A percentile compares a stretch with the other conserved stretches of the same genome.
These are phyloP conservation scores for Rhododendron ferrugineum DNA, from an alignment of 148 eudicot genomes.

Conservation along the genomic window DNA sequence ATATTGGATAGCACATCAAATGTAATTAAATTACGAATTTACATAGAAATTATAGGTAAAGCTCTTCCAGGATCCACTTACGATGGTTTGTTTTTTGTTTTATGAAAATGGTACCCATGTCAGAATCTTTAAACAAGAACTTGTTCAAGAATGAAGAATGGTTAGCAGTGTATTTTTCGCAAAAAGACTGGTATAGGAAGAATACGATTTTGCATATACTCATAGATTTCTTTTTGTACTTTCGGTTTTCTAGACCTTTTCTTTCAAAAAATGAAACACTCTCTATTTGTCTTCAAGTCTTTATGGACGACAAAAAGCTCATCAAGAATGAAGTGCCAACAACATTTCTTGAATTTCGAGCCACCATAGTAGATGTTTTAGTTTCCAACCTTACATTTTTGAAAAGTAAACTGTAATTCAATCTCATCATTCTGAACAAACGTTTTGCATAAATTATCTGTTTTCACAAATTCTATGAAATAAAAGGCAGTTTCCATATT, in stretches of 20 bases:
- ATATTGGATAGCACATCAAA: background rate
- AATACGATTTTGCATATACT: background rate
- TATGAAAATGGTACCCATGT: background rate
- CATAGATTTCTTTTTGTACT: background rate
- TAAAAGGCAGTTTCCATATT: background rate
- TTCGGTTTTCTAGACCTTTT: background rate
- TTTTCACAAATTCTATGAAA: background rate
- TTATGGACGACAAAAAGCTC: background rate
- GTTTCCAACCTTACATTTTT: background rate
- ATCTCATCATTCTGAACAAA: background rate
- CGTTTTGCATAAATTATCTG: background rate
- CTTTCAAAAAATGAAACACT: background rate
- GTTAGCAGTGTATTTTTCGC: background rate
- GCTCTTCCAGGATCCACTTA: background rate
- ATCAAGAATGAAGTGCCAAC: background rate
- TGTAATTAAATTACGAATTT: background rate
- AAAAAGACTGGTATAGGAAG: background rate
- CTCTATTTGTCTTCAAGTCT: background rate
- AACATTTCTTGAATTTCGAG: background rate
- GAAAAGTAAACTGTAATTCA: background rate
- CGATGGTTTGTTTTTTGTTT: background rate
- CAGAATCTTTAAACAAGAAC: background rate
- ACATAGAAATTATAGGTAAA: background rate
- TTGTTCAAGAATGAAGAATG: background rate
- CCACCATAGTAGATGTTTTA: background rate